A percentile compares a stretch with the other conserved stretches of the same genome.
phyloP scores from a whole-genome alignment of 192 early-diverging fungal species.

The Polychytrium aggregatum region DNA sequence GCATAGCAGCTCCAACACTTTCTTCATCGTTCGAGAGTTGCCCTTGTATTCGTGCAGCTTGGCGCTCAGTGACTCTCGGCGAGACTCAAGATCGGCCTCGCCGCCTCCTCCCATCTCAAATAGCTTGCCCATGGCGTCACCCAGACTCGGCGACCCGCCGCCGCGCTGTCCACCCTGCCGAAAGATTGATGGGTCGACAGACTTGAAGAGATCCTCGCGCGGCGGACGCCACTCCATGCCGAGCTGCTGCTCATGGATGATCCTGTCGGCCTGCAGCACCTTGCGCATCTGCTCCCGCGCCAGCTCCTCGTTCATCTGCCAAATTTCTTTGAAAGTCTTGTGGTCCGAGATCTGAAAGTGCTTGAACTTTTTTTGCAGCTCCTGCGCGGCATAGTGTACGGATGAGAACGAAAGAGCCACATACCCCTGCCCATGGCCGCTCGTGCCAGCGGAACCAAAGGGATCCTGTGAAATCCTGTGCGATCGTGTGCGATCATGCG shows the following conservation, averaged over 20 bases:
- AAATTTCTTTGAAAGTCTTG: conserved; percentile 37
- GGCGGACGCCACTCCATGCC: conserved; percentile 37
- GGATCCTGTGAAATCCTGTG: too few species aligned
- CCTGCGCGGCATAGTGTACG: conserved; percentile 6
- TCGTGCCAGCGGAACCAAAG: too few species aligned
- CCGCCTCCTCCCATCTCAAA: background rate
- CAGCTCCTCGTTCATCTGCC: conserved; percentile 45
- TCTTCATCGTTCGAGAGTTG: conserved; percentile 29
- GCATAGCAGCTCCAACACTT: conserved; percentile 35
- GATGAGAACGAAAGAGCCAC: background rate
- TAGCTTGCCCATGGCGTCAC: too few species aligned
- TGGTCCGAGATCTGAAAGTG: conserved; percentile 40
- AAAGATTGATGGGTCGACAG: conserved; percentile 22
- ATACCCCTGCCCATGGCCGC: too few species aligned
- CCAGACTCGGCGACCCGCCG: background rate
- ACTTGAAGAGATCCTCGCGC: conserved; percentile 28
- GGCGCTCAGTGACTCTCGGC: conserved; percentile 14
- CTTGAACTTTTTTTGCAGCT: conserved; percentile 49
- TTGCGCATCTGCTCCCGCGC: conserved; percentile 39
- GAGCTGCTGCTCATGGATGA: conserved; percentile 48
- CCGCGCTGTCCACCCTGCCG: background rate
- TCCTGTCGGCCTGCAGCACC: conserved; percentile 38
- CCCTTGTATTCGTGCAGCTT: conserved; percentile 22
- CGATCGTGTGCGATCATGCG: background rate
- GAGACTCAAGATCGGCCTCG: too few species aligned